These are phyloP conservation scores for Gossypioides kirkii DNA, from an alignment of 345 rosid genomes.

Conservation along the genomic window DNA sequence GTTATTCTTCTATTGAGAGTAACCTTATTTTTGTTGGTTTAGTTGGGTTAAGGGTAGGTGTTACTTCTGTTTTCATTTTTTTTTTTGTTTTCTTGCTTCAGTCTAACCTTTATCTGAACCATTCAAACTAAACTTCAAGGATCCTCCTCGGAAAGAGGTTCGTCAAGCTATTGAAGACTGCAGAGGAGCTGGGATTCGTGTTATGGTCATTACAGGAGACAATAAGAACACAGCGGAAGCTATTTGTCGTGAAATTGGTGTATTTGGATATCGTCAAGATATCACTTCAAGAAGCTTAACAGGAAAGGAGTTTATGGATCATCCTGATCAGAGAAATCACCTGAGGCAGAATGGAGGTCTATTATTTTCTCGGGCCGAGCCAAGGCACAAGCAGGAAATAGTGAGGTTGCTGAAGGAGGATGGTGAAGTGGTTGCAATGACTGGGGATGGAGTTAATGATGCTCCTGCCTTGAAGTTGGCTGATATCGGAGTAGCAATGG, in stretches of 20 bases:
- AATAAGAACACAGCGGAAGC: conserved; percentile 96
- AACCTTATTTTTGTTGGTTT: conserved; percentile 75
- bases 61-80: conserved; percentile 1
- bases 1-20: conserved; percentile 78
- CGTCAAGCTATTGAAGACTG: conserved; percentile 93
- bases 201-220: conserved; percentile 97
- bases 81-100: conserved; percentile 4
- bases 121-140: conserved; percentile 39
- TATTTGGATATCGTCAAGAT: conserved; percentile 62
- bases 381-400: conserved; percentile 94
- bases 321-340: conserved; percentile 43
- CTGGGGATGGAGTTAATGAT: conserved; percentile 98
- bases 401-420: conserved; percentile 93
- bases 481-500: conserved; percentile 97
- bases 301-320: conserved; percentile 74
- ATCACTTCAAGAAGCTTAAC: conserved; percentile 67
- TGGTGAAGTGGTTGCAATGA: conserved; percentile 99
- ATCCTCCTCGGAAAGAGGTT: conserved; percentile 97
- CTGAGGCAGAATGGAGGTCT: conserved; percentile 76
- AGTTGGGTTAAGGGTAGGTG: conserved; percentile 77
- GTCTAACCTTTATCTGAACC: conserved; percentile 10
- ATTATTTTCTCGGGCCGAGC: conserved; percentile 94
- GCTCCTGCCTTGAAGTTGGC: conserved; percentile 97
- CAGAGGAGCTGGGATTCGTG: conserved; percentile 92
- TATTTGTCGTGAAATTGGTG: conserved; percentile 87